Evolutionary conservation across 176 grass and related monocot genomes (phyloP).

Genomic region (Eleusine coracana): DNA sequence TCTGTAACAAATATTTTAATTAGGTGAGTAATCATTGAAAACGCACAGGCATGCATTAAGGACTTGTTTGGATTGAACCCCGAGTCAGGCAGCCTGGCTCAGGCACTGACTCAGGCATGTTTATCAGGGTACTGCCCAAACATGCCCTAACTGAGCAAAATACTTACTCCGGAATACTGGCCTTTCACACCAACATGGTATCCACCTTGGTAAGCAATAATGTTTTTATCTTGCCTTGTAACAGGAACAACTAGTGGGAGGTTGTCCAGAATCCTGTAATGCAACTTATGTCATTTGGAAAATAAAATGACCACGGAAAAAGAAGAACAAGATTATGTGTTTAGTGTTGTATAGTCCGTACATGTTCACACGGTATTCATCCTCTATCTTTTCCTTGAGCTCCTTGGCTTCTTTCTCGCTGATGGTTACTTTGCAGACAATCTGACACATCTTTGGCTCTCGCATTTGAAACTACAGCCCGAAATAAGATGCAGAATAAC

Average conservation of each 20-base stretch:
- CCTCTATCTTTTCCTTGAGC: constrained; percentile 75
- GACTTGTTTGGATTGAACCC: no score
- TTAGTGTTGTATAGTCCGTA: constrained; percentile 20
- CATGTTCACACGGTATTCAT: constrained; percentile 71
- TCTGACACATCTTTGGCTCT: constrained; percentile 65
- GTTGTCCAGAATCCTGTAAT: constrained; percentile 69
- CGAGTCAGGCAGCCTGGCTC: no score
- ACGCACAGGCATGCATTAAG: constrained; percentile 4
- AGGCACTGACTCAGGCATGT: no score
- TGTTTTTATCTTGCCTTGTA: constrained; percentile 44
- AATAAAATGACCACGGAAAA: background rate
- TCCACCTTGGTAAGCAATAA: constrained; percentile 54
- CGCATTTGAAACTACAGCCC: constrained; percentile 57
- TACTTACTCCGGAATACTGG: constrained; percentile 55
- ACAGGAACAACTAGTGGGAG: constrained; percentile 62
- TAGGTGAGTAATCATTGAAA: background rate
- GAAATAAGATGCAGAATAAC: background rate
- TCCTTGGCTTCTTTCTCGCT: constrained; percentile 60
- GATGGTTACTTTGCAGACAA: constrained; percentile 54
- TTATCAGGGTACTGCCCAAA: no score
- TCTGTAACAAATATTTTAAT: constrained; percentile 38
- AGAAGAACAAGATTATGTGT: background rate
- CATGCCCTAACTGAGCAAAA: background rate
- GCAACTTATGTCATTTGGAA: constrained; percentile 13
- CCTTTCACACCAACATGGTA: constrained; percentile 68